Evolutionary conservation across 2,329 filamentous ascomycete genomes (phyloP).

Genomic region (Colletotrichum lini): DNA sequence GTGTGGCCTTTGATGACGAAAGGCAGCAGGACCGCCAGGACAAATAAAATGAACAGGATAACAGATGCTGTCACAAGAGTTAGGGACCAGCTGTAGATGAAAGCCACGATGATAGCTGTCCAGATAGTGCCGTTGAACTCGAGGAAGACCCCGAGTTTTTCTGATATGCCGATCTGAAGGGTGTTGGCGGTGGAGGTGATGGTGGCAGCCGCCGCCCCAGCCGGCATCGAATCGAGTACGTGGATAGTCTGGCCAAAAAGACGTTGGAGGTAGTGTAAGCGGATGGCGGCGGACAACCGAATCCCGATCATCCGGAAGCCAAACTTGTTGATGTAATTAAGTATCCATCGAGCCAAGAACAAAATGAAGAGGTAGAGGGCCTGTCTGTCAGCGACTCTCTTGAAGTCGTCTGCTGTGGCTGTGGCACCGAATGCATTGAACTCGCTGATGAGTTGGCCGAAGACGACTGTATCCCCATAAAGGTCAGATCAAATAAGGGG

Average conservation of each 20-base stretch:
- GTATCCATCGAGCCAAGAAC: constrained; percentile 75
- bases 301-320: constrained; percentile 74
- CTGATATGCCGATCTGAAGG: constrained; percentile 75
- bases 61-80: constrained; percentile 72
- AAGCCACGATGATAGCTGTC: constrained; percentile 68
- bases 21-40: constrained; percentile 65
- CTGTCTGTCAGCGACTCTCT: constrained; percentile 58
- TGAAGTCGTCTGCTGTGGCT: constrained; percentile 56
- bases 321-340: constrained; percentile 76
- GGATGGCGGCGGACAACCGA: constrained; percentile 71
- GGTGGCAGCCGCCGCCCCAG: constrained; percentile 73
- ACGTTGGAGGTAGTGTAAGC: constrained; percentile 74
- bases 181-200: constrained; percentile 76
- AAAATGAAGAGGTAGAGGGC: constrained; percentile 79
- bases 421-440: constrained; percentile 55
- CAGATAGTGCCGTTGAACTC: constrained; percentile 69
- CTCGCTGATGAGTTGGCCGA: constrained; percentile 60
- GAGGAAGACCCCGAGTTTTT: constrained; percentile 72
- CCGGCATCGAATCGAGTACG: constrained; percentile 76
- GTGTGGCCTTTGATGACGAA: constrained; percentile 68
- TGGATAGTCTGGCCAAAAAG: constrained; percentile 77
- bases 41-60: constrained; percentile 68
- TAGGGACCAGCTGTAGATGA: constrained; percentile 71
- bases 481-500: neutral
- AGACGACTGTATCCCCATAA: constrained; percentile 34